phyloP scores from a whole-genome alignment of 192 early-diverging fungal genomes.

The Backusella tuberculispora region DNA sequence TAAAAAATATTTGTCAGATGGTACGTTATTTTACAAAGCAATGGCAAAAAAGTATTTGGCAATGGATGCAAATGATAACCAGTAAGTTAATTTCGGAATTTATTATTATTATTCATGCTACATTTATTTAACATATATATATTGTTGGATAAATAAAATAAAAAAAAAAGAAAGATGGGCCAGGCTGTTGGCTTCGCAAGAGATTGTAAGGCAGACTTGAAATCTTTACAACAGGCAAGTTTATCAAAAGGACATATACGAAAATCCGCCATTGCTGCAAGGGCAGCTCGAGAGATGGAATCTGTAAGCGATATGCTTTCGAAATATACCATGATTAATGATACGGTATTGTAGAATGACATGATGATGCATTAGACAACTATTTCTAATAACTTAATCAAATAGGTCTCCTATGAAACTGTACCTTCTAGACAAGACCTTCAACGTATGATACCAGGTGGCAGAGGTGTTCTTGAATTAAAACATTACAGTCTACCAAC shows the following conservation, averaged over 20 bases:
- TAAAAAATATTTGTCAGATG: constrained; percentile 55
- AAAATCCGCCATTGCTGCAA: constrained; percentile 42
- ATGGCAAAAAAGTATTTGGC: constrained; percentile 57
- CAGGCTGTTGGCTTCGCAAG: constrained; percentile 60
- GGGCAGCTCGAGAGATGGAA: constrained; percentile 53
- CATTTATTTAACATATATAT: not conserved
- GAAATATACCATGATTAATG: constrained; percentile 52
- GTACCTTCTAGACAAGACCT: constrained; percentile 52
- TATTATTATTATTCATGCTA: not conserved
- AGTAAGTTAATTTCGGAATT: constrained; percentile 44
- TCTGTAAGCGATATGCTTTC: constrained; percentile 46
- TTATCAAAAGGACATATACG: constrained; percentile 43
- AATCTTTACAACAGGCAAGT: constrained; percentile 48
- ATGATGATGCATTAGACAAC: not conserved
- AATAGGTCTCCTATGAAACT: constrained; percentile 50
- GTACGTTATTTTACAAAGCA: constrained; percentile 50
- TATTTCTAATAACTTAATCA: not conserved
- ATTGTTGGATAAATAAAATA: not conserved
- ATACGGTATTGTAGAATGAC: constrained; percentile 48
- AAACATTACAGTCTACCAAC: constrained; percentile 50
- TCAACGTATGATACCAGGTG: constrained; percentile 55
- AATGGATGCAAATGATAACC: constrained; percentile 59
- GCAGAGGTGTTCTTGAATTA: constrained; percentile 49
- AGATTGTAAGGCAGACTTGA: constrained; percentile 49
- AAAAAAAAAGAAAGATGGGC: constrained; percentile 48